Evolutionary conservation across 2,329 filamentous ascomycete genomes (phyloP).

Genomic region (Dactylonectria estremocensis): DNA sequence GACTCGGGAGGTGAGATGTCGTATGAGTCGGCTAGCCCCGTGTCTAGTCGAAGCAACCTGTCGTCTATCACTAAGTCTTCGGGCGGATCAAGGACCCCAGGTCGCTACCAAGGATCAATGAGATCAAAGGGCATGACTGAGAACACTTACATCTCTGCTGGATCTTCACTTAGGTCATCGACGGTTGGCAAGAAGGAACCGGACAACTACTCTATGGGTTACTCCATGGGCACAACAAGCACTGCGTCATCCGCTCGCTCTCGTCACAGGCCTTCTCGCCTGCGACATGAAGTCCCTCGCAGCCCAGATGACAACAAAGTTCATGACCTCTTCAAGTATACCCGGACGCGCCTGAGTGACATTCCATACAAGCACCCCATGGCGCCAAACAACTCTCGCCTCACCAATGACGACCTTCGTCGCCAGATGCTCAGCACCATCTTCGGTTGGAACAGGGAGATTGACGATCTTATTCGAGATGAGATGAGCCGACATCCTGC

Average conservation of each 20-base stretch:
- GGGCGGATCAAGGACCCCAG: conserved; percentile 66
- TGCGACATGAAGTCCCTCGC: conserved; percentile 84
- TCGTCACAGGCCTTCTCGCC: conserved; percentile 72
- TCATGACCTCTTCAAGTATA: conserved; percentile 89
- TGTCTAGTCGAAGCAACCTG: conserved; percentile 73
- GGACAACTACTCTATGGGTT: conserved; percentile 70
- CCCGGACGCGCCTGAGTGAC: conserved; percentile 84
- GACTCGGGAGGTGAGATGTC: conserved; percentile 70
- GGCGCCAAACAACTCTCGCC: conserved; percentile 67
- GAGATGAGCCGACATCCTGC: conserved; percentile 83
- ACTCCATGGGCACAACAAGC: conserved; percentile 56
- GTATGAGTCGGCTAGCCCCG: conserved; percentile 78
- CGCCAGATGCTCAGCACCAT: conserved; percentile 93
- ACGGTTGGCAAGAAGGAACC: conserved; percentile 52
- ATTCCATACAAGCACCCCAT: conserved; percentile 84
- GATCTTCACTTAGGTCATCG: conserved; percentile 63
- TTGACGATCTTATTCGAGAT: conserved; percentile 85
- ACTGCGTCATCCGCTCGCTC: conserved; percentile 63
- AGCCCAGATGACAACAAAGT: conserved; percentile 82
- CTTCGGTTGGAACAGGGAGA: conserved; percentile 94
- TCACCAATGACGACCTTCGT: conserved; percentile 85
- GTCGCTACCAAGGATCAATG: conserved; percentile 65
- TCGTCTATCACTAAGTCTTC: conserved; percentile 73
- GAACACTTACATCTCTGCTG: conserved; percentile 78
- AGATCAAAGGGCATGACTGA: conserved; percentile 71